Conservation (phyloP, 2,329 filamentous ascomycete species). For the Xylariales sp. region DNA sequence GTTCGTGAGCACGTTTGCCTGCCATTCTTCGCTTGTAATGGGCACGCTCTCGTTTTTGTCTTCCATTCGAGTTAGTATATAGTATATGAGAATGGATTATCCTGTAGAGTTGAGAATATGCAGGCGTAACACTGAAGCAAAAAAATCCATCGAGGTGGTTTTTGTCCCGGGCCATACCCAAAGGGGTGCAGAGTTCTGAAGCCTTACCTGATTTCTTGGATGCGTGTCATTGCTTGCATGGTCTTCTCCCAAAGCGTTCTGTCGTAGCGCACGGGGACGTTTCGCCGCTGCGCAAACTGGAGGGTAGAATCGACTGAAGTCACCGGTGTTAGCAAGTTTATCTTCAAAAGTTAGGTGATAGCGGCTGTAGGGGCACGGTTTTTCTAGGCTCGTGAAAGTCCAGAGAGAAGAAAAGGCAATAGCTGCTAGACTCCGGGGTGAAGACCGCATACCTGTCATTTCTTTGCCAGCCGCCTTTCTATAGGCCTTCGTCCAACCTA, state of each 20-base stretch:
- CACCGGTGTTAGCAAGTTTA: conserved; percentile 21
- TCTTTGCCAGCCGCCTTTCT: conserved; percentile 67
- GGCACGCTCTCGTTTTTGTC: conserved; percentile 80
- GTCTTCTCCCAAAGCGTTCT: conserved; percentile 89
- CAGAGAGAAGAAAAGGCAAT: not conserved
- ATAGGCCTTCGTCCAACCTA: conserved; percentile 87
- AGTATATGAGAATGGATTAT: not conserved
- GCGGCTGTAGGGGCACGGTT: not conserved
- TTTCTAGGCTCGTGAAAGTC: not conserved
- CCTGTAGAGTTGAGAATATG: not conserved
- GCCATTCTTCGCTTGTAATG: conserved; percentile 96
- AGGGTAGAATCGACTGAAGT: conserved; percentile 86
- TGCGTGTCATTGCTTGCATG: conserved; percentile 87
- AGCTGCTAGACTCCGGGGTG: not conserved
- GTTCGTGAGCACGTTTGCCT: conserved; percentile 85
- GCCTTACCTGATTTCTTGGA: conserved; percentile 40
- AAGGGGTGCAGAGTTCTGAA: not conserved
- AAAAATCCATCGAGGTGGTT: not conserved
- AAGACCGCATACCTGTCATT: conserved; percentile 66
- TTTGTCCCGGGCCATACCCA: not conserved
- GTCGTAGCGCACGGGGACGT: conserved; percentile 95
- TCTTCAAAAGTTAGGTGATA: not conserved
- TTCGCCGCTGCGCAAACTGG: conserved; percentile 90
- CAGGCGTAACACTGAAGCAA: not conserved
- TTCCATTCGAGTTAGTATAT: conserved; percentile 23